Percentiles rank a stretch among this genome's conserved stretches.
These are phyloP conservation scores for Chlamydomonas sp. DNA, from an alignment of 139 green algal species.

Conservation along the genomic window DNA sequence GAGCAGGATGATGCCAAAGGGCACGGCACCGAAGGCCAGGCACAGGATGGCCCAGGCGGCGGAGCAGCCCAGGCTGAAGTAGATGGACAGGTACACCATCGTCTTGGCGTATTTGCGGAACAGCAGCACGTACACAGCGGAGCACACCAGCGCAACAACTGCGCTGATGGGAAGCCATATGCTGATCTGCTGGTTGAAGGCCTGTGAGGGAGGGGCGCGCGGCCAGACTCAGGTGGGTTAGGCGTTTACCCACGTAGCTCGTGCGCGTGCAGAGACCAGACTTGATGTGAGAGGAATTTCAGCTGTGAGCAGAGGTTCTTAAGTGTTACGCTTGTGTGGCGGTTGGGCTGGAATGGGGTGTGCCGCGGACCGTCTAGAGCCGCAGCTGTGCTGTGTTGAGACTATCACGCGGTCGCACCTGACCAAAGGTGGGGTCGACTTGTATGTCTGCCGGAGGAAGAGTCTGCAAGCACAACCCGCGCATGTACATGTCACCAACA, in stretches of 20 bases:
- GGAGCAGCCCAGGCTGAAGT: neutral
- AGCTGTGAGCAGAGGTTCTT: neutral
- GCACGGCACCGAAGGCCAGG: neutral
- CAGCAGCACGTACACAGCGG: conserved; percentile 20
- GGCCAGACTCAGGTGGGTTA: too few relatives aligned
- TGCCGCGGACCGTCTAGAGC: neutral
- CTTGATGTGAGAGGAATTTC: neutral
- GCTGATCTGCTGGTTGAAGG: neutral
- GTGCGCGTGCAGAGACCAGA: neutral
- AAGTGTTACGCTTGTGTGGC: neutral
- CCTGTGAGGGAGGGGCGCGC: neutral
- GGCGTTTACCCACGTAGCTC: neutral
- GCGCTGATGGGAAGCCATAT: conserved; percentile 36
- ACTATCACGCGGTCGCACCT: too few relatives aligned
- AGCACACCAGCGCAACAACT: neutral
- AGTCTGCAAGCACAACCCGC: neutral
- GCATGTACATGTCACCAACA: neutral
- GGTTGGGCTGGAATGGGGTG: neutral
- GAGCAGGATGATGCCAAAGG: conserved; percentile 33
- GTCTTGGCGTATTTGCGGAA: conserved; percentile 23
- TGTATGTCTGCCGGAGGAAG: too few relatives aligned
- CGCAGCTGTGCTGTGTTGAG: too few relatives aligned
- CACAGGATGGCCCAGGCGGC: neutral
- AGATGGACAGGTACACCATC: neutral
- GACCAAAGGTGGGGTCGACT: too few relatives aligned